Conservation (phyloP, 2,329 filamentous ascomycete species). For the Stagonosporopsis cucurbitacearum region DNA sequence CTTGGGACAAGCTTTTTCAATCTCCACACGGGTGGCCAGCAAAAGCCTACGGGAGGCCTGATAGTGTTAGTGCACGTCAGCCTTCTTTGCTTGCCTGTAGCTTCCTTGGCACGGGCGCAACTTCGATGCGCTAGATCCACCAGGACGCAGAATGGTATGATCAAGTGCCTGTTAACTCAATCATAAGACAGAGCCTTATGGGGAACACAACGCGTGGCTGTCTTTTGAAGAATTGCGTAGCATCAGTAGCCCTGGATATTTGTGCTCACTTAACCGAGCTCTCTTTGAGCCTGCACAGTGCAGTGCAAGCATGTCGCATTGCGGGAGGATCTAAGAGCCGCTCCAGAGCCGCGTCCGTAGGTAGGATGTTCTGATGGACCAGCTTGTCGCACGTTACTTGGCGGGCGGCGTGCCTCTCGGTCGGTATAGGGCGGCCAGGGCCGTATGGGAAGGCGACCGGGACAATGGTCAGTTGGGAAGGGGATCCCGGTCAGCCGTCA, state of each 20-base stretch:
- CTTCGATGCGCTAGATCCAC: slow-evolving; percentile 12
- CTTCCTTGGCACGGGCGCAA: slow-evolving; percentile 15
- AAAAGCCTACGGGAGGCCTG: slow-evolving; percentile 37
- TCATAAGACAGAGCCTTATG: slow-evolving; percentile 22
- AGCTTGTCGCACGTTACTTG: slow-evolving; percentile 26
- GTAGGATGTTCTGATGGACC: slow-evolving; percentile 20
- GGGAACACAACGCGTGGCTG: slow-evolving; percentile 11
- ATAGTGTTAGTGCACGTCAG: slow-evolving; percentile 34
- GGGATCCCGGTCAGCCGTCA: background rate
- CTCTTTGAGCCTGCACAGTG: background rate
- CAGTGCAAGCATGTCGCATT: background rate
- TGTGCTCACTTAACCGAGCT: background rate
- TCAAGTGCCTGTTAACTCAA: background rate
- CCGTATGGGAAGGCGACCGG: slow-evolving; percentile 22
- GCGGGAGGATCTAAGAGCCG: slow-evolving; percentile 29
- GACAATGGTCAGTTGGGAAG: slow-evolving; percentile 9
- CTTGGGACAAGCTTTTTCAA: slow-evolving; percentile 33
- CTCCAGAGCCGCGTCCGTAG: slow-evolving; percentile 15
- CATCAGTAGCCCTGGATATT: background rate
- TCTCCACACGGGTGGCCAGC: slow-evolving; percentile 44
- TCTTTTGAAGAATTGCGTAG: slow-evolving; percentile 12
- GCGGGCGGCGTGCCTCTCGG: slow-evolving; percentile 23
- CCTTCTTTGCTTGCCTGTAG: slow-evolving; percentile 28
- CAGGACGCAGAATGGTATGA: slow-evolving; percentile 11
- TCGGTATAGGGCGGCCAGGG: slow-evolving; percentile 27